Conservation (phyloP, 371 early-diverging fungal genomes). For the Mucor lusitanicus region DNA sequence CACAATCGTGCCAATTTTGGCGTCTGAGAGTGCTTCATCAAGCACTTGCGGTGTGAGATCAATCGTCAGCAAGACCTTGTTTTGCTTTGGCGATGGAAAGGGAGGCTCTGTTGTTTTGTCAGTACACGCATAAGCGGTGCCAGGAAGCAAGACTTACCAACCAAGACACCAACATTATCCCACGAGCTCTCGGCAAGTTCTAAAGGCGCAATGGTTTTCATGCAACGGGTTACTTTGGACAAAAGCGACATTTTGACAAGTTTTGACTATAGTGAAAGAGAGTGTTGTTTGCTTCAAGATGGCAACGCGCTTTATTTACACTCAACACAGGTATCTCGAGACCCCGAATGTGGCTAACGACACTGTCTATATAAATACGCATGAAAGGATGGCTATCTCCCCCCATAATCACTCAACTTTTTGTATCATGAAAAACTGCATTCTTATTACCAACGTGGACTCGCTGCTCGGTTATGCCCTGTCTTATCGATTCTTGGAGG, state of each 20-base stretch:
- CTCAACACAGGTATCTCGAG: background rate
- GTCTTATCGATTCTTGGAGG: constrained; percentile 17
- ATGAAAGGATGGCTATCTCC: background rate
- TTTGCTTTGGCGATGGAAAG: constrained; percentile 65
- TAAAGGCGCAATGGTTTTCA: constrained; percentile 90
- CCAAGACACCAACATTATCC: constrained; percentile 96
- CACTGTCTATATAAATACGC: background rate
- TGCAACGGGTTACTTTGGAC: constrained; percentile 55
- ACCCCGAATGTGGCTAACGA: background rate
- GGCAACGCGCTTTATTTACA: background rate
- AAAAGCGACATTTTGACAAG: constrained; percentile 56
- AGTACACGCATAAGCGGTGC: too few relatives aligned
- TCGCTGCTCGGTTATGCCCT: constrained; percentile 27
- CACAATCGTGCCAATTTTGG: constrained; percentile 86
- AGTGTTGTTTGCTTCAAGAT: constrained; percentile 2
- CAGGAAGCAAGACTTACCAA: constrained; percentile 54
- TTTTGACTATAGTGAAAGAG: background rate
- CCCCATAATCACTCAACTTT: background rate
- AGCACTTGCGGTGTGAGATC: constrained; percentile 91
- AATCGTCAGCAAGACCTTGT: constrained; percentile 91
- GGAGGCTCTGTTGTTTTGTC: constrained; percentile 74
- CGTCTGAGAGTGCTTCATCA: constrained; percentile 85
- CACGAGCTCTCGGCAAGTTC: constrained; percentile 86
- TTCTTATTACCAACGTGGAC: constrained; percentile 22
- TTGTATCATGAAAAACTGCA: constrained; percentile 3